Base-by-base conservation (phyloP, 2,329 filamentous ascomycete genomes). In the Ascochyta fabae region DNA sequence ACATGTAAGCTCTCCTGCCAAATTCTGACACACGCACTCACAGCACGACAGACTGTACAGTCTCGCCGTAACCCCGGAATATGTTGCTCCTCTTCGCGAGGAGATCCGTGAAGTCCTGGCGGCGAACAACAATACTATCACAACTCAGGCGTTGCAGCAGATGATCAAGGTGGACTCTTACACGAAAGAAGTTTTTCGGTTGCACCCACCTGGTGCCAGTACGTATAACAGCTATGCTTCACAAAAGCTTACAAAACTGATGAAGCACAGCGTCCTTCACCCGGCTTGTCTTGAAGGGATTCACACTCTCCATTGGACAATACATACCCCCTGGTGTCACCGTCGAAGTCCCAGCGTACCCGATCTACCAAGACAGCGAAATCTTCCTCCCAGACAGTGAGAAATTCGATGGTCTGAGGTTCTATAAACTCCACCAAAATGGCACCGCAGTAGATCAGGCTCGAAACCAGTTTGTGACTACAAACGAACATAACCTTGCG, bases 251-350 rank as follows among this genome's bases (percentile, higher is more conserved):
- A 44, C 6, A 23, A 16, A 16, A n/a, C 12, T 31, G 15, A 40
- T 2, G 23, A 22, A 23, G 13, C 13, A 12, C 48, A 74, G 76
- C 72, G 1, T 77, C 80, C 3, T 83, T 84, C 68, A 68, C 70
- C 16, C 80, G 82, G 54, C 81, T 81, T 60, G 80, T 82, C n/a
- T 69, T 80, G 41, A 74, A 78, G 58, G 71, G 78, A 2, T 76
- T 84, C 59, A 77, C 77, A 1, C 78, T 84, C 0, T 83, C 81
- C 29, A 81, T 81, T 62, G 83, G 83, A n/a, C 79, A 83, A 36
- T 74, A 76, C 46, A 61, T 75, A 10, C 73, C 73, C 2, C 46
- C 61, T 10, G 73, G 72, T n/a, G 59, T 61, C 13, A 53, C 48
- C 22, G 53, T 75, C 23, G 69, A 73, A 49, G 50, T 60, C 3